Percentiles rank a stretch among this genome's conserved stretches.
Conservation (phyloP, 495 filamentous ascomycete genomes). For the Penicillium crystallinum region DNA sequence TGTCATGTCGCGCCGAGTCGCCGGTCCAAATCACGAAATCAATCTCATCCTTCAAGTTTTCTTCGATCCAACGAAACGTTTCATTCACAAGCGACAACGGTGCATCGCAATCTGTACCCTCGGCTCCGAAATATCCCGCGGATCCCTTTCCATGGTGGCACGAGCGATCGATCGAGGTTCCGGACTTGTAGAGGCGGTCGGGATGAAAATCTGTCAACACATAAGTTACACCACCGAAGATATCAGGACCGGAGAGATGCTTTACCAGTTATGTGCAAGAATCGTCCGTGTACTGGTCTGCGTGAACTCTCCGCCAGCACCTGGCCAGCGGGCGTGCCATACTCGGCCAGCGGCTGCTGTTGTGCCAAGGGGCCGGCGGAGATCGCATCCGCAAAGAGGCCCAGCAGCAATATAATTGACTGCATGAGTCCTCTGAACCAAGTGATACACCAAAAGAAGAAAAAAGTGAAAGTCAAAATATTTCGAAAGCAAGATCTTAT, state of each 20-base stretch:
- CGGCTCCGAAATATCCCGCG: constrained; percentile 76
- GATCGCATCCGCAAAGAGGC: constrained; percentile 13
- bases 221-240: not conserved
- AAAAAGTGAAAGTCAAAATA: not conserved
- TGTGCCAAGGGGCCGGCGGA: constrained; percentile 10
- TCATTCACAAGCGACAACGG: constrained; percentile 75
- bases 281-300: constrained; percentile 52
- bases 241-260: not conserved
- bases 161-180: constrained; percentile 61
- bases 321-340: not conserved
- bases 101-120: constrained; percentile 83
- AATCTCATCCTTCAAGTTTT: constrained; percentile 73
- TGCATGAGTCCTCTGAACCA: constrained; percentile 13
- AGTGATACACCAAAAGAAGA: not conserved
- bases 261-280: constrained; percentile 92
- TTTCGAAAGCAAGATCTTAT: not conserved
- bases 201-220: constrained; percentile 72
- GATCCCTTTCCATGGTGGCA: constrained; percentile 78
- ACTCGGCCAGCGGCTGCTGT: constrained; percentile 14
- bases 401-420: constrained; percentile 15
- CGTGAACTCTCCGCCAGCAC: not conserved
- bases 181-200: constrained; percentile 74
- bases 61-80: constrained; percentile 88
- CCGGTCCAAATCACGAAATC: constrained; percentile 99
- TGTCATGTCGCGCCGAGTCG: constrained; percentile 92